phyloP scores from a whole-genome alignment of 345 rosid species.

The Linum trigynum region DNA sequence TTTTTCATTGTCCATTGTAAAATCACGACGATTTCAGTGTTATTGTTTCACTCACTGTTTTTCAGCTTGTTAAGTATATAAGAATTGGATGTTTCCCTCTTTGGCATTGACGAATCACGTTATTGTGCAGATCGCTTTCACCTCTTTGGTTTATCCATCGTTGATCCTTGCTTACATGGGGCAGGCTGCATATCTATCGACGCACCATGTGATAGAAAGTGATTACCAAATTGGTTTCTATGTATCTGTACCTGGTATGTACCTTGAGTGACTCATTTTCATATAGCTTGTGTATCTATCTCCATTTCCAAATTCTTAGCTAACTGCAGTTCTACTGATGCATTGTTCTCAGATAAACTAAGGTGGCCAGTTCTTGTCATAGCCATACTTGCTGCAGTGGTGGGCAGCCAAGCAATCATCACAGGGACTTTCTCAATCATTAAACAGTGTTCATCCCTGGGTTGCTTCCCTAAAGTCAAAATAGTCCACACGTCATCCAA shows the following conservation, averaged over 20 bases:
- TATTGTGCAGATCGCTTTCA: constrained; percentile 11
- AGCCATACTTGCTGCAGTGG: constrained; percentile 11
- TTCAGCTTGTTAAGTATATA: neutral
- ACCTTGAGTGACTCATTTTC: neutral
- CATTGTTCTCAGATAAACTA: neutral
- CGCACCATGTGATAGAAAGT: constrained; percentile 3
- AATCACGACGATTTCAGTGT: no score
- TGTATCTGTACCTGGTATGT: constrained; percentile 14
- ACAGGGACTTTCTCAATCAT: constrained; percentile 14
- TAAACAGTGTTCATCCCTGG: constrained; percentile 8
- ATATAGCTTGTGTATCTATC: neutral
- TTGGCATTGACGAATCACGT: neutral
- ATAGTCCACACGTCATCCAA: constrained; percentile 10
- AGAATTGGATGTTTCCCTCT: neutral
- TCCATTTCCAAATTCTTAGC: neutral
- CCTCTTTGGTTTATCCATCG: constrained; percentile 13
- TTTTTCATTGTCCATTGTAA: neutral
- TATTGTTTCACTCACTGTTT: no score
- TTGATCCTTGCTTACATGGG: constrained; percentile 15
- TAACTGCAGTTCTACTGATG: neutral
- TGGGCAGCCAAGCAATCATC: constrained; percentile 15
- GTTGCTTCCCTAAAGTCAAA: constrained; percentile 15
- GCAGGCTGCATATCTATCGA: constrained; percentile 7
- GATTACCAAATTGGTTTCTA: constrained; percentile 10
- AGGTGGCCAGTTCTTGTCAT: constrained; percentile 14